A percentile compares a stretch with the other conserved stretches of the same genome.
Evolutionary conservation across 83 land plant genomes (phyloP).

Genomic region (Diphasiastrum complanatum): DNA sequence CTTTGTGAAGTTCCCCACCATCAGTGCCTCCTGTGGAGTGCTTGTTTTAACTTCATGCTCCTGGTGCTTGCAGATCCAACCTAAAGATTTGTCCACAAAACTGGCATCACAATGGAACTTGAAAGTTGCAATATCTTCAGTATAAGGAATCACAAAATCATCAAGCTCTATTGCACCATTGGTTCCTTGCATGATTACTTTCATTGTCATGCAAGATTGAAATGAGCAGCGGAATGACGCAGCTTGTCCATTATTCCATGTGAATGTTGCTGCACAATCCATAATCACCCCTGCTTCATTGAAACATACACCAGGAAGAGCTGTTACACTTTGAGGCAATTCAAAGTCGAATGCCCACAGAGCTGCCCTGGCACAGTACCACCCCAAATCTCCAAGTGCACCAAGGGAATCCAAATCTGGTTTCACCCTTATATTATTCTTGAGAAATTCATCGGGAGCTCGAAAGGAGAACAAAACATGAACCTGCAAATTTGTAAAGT

Average conservation of each 20-base stretch:
- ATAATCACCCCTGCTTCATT: slow-evolving; percentile 60
- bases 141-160: slow-evolving; percentile 71
- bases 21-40: slow-evolving; percentile 61
- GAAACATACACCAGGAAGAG: slow-evolving; percentile 28
- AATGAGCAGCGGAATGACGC: slow-evolving; percentile 78
- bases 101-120: slow-evolving; percentile 4
- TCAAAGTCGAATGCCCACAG: slow-evolving; percentile 55
- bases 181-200: slow-evolving; percentile 38
- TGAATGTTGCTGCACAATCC: slow-evolving; percentile 54
- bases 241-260: slow-evolving; percentile 51
- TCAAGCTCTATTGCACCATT: slow-evolving; percentile 39
- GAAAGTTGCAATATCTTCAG: slow-evolving; percentile 41
- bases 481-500: too few species aligned
- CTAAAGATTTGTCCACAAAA: neutral
- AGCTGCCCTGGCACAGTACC: slow-evolving; percentile 63
- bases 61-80: slow-evolving; percentile 21
- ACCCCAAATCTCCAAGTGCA: slow-evolving; percentile 61
- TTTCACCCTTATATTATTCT: slow-evolving; percentile 62
- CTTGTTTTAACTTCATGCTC: slow-evolving; percentile 33
- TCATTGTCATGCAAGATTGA: slow-evolving; percentile 45
- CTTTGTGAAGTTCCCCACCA: slow-evolving; percentile 57
- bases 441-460: slow-evolving; percentile 41
- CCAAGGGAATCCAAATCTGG: slow-evolving; percentile 73
- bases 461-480: slow-evolving; percentile 14
- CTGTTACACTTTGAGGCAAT: slow-evolving; percentile 46